A percentile compares a stretch with the other conserved stretches of the same genome.
phyloP scores from a whole-genome alignment of 306 rosid species.

The Cyclanthera cordifolia region DNA sequence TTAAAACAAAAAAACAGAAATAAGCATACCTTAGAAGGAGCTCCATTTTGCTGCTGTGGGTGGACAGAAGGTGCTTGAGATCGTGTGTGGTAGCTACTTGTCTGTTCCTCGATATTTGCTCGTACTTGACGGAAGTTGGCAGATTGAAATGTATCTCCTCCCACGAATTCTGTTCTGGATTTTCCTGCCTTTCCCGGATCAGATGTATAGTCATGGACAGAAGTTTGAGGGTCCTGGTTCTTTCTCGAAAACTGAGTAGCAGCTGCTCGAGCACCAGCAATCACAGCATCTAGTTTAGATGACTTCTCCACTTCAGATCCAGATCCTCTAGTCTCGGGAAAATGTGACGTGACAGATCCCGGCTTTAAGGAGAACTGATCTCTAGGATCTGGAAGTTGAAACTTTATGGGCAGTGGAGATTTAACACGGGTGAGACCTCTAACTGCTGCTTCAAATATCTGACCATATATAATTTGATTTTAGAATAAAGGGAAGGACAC shows the following conservation, averaged over 20 bases:
- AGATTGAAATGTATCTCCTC: conserved; percentile 17
- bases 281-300: conserved; percentile 47
- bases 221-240: conserved; percentile 24
- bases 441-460: conserved; percentile 73
- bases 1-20: background rate
- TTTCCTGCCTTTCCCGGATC: conserved; percentile 13
- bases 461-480: conserved; percentile 10
- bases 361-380: conserved; percentile 66
- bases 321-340: conserved; percentile 27
- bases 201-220: conserved; percentile 8
- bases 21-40: conserved; percentile 41
- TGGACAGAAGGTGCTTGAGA: conserved; percentile 17
- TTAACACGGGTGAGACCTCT: conserved; percentile 56
- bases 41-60: conserved; percentile 25
- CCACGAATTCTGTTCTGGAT: conserved; percentile 16
- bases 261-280: conserved; percentile 87
- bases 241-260: conserved; percentile 65
- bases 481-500: conserved; percentile 10
- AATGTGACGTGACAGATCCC: conserved; percentile 34
- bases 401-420: conserved; percentile 55
- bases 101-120: conserved; percentile 25
- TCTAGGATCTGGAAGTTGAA: conserved; percentile 66
- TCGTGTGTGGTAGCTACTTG: conserved; percentile 14
- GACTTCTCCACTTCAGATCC: conserved; percentile 50
- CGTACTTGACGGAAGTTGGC: conserved; percentile 18